A percentile compares a stretch with the other conserved stretches of the same genome.
These are phyloP conservation scores for Pyrus bretschneideri DNA, from an alignment of 306 rosid genomes.

Conservation along the genomic window DNA sequence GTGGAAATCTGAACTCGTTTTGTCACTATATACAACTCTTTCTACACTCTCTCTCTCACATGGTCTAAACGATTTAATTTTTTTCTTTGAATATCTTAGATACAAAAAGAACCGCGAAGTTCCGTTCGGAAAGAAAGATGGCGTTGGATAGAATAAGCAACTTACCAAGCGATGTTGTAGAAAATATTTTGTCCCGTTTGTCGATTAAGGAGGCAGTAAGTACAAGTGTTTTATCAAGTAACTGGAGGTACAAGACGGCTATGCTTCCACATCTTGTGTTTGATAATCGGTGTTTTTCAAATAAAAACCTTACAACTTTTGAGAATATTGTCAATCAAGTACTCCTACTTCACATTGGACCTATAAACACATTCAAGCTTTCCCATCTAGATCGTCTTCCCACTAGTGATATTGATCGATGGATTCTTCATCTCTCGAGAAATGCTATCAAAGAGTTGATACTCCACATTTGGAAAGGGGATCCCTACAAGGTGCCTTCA, in stretches of 20 bases:
- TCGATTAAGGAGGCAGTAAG: conserved; percentile 44
- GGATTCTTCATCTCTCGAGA: conserved; percentile 47
- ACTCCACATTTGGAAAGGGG: conserved; percentile 44
- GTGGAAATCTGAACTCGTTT: too few relatives aligned
- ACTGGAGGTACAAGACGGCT: conserved; percentile 57
- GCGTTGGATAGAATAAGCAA: conserved; percentile 40
- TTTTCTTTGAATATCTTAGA: too few relatives aligned
- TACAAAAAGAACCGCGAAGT: too few relatives aligned
- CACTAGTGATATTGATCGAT: conserved; percentile 39
- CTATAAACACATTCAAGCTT: conserved; percentile 39
- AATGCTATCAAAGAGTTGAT: conserved; percentile 36
- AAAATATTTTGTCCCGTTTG: conserved; percentile 38
- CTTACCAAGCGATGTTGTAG: conserved; percentile 38
- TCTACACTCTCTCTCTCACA: too few relatives aligned
- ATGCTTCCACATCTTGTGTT: conserved; percentile 40
- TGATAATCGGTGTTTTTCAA: conserved; percentile 12
- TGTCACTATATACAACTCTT: too few relatives aligned
- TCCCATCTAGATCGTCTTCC: conserved; percentile 34
- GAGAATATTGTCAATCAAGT: conserved; percentile 37
- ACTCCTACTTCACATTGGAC: conserved; percentile 46
- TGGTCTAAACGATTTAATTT: too few relatives aligned
- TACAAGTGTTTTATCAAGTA: conserved; percentile 52
- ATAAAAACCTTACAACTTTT: conserved; percentile 24
- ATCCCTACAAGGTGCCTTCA: conserved; percentile 37
- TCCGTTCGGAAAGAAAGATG: conserved; percentile 22